Conservation (phyloP, 176 grass and related monocot genomes). For the Cymbopogon citratus region DNA sequence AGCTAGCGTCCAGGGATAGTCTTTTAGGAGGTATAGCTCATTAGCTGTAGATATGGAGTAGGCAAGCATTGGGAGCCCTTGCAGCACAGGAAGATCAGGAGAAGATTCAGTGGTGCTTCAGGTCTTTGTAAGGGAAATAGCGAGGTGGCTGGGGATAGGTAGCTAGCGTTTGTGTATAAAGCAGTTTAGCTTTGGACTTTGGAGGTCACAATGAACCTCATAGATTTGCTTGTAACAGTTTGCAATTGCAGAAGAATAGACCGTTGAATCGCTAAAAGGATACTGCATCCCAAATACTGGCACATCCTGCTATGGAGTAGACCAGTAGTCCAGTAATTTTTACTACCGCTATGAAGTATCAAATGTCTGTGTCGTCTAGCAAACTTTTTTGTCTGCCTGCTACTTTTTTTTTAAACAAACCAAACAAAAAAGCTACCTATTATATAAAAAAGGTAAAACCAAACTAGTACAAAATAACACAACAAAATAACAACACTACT, state of each 20-base stretch:
- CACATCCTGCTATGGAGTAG: too few relatives aligned
- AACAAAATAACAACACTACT: too few relatives aligned
- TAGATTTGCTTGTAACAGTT: conserved; percentile 26
- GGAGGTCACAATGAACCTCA: background rate
- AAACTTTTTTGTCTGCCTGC: too few relatives aligned
- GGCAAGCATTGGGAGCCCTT: background rate
- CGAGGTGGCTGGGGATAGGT: background rate
- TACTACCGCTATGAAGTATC: too few relatives aligned
- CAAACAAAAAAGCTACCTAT: too few relatives aligned
- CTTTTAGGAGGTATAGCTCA: background rate
- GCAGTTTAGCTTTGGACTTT: background rate
- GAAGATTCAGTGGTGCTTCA: conserved; percentile 16
- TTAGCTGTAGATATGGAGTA: conserved; percentile 25
- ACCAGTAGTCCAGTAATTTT: too few relatives aligned
- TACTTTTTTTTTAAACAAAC: too few relatives aligned
- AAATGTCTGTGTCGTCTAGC: too few relatives aligned
- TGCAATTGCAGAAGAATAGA: background rate
- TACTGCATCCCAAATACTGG: background rate
- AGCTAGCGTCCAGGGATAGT: background rate
- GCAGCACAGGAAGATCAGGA: background rate
- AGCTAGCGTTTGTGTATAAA: conserved; percentile 27
- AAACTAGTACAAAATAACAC: too few relatives aligned
- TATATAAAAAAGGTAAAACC: too few relatives aligned
- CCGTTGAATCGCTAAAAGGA: background rate
- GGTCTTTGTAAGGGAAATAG: background rate